Conservation (phyloP, 2,329 filamentous ascomycete species). For the Stagonosporopsis cucurbitacearum region DNA sequence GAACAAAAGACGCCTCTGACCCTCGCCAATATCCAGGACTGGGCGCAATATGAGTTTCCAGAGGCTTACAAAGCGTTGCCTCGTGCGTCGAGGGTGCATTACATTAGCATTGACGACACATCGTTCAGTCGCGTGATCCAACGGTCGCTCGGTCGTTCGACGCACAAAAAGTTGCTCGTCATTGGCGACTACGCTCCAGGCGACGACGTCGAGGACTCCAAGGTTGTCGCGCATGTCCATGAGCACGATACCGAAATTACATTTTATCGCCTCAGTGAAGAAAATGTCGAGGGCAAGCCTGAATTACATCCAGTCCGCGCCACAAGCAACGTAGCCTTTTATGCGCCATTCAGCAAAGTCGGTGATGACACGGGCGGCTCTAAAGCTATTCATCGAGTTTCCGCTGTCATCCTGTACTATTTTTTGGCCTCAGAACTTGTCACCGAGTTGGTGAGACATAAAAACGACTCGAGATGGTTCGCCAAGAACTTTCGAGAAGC, state of each 20-base stretch:
- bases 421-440: slow-evolving; percentile 36
- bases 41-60: slow-evolving; percentile 31
- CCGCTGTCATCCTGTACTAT: slow-evolving; percentile 36
- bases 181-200: slow-evolving; percentile 40
- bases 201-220: slow-evolving; percentile 29
- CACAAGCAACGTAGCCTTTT: slow-evolving; percentile 37
- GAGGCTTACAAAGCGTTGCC: slow-evolving; percentile 29
- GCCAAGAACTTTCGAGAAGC: slow-evolving; percentile 39
- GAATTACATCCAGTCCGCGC: slow-evolving; percentile 35
- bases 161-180: slow-evolving; percentile 38
- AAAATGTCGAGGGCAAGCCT: slow-evolving; percentile 21
- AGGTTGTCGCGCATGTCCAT: slow-evolving; percentile 38
- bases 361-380: slow-evolving; percentile 35
- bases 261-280: slow-evolving; percentile 34
- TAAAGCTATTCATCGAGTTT: slow-evolving; percentile 37
- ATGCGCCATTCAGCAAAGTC: slow-evolving; percentile 37
- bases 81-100: slow-evolving; percentile 27
- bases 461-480: slow-evolving; percentile 37
- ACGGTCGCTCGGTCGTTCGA: slow-evolving; percentile 33
- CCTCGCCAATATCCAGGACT: slow-evolving; percentile 31
- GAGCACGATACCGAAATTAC: slow-evolving; percentile 36
- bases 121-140: slow-evolving; percentile 35
- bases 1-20: slow-evolving; percentile 37
- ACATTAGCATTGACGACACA: slow-evolving; percentile 34
- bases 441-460: slow-evolving; percentile 32